Evolutionary conservation across 345 rosid genomes (phyloP), one percentile per base, ranked within the genome.

Genomic region (Citrus sinensis): DNA sequence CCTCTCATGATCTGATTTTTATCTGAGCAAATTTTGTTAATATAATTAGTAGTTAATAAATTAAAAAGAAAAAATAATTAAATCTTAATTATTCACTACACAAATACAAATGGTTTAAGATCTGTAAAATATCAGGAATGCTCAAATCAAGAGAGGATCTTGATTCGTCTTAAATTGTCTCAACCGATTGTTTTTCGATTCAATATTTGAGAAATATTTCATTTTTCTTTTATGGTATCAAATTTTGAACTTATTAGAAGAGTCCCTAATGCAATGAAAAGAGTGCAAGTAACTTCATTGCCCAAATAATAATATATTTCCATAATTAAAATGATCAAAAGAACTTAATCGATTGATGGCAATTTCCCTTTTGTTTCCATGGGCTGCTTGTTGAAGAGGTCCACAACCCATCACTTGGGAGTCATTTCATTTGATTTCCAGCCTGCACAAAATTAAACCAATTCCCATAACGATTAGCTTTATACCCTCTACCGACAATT

Each of bases 361-460:
- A 73, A 19, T 51, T 24, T 6, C 66, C 11, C 5, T 71, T 51
- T 7, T 37, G 2, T 37, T 35, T 20, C 62, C 25, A 62, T 1
- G 17, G 20, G 60, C 13, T 72, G 17, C 10, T 37, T 14, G 67
- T 80, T 62, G 79, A 76, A 70, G 37, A 35, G 71, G 49, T 63
- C 83, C 83, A 71, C 67, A 60, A 6, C 22, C 55, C 76, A 58
- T 37, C 19, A 1, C 66, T 39, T 37, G 9, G 0, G 9, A 37
- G 22, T 66, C 70, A 66, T 66, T 46, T 56, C 70, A 66, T 66
- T 46, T 56, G 4, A 74, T 30, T 58, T 59, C 63, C 76, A 71
- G 74, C 74, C 78, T 74, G 78, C 78, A 73, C 34, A 32, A 0
- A 42, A 16, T 51, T 51, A 51, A 14, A 16, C 7, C 56, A 51